A percentile compares a stretch with the other conserved stretches of the same genome.
Evolutionary conservation across 805 yeast species (phyloP).

Genomic region (Hanseniaspora valbyensis): DNA sequence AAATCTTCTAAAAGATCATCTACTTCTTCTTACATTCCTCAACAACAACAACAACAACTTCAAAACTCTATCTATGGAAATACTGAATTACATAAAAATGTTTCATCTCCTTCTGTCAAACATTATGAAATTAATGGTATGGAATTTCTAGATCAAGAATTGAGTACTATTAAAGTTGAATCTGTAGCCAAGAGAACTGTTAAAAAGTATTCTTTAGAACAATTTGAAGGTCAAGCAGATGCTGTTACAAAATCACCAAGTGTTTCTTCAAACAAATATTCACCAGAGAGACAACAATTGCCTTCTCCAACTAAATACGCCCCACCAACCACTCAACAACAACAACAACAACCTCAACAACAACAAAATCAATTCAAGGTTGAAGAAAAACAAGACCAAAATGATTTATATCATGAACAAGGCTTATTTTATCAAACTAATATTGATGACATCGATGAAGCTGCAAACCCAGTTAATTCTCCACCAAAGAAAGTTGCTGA

Average conservation of each 20-base stretch:
- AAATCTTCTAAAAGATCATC: background rate
- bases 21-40: background rate
- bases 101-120: background rate
- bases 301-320: background rate
- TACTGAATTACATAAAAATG: background rate
- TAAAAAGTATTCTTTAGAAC: background rate
- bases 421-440: background rate
- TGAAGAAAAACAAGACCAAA: background rate
- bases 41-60: background rate
- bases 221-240: background rate
- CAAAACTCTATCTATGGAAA: background rate
- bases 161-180: background rate
- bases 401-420: background rate
- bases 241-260: background rate
- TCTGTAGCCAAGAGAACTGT: background rate
- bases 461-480: slow-evolving; percentile 1
- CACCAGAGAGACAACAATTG: background rate
- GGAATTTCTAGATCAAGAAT: background rate
- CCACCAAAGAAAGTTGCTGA: background rate
- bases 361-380: too few species aligned
- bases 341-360: background rate
- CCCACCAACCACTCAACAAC: background rate
- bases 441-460: background rate
- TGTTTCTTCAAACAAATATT: background rate
- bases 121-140: background rate